These are phyloP conservation scores for Aspergillus saccharolyticus DNA, from an alignment of 495 filamentous ascomycete genomes.

Conservation along the genomic window DNA sequence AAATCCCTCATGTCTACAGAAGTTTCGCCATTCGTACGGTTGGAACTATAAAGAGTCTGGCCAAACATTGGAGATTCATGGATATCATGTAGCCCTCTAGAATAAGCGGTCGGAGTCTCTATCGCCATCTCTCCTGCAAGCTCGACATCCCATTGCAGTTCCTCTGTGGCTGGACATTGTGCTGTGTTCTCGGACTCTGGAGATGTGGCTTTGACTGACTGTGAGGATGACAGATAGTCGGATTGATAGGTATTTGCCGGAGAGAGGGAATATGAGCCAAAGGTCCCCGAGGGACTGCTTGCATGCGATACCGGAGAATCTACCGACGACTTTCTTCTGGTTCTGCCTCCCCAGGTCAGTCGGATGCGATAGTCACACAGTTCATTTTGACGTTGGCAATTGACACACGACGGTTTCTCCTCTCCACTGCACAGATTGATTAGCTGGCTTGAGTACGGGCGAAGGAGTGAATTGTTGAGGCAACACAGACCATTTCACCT, in stretches of 20 bases:
- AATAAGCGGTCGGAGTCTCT: conserved; percentile 19
- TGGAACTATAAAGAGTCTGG: conserved; percentile 17
- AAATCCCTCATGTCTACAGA: conserved; percentile 22
- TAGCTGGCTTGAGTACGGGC: conserved; percentile 2
- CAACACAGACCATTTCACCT: conserved; percentile 67
- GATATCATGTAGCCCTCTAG: conserved; percentile 26
- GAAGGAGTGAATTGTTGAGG: not conserved
- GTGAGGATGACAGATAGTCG: conserved; percentile 3
- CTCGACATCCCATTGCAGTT: conserved; percentile 15
- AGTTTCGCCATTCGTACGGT: conserved; percentile 15
- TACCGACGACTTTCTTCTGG: conserved; percentile 37
- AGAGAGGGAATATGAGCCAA: conserved; percentile 17
- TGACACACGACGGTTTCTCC: conserved; percentile 70
- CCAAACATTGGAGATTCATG: conserved; percentile 26
- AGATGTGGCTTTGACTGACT: conserved; percentile 6
- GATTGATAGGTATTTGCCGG: conserved; percentile 12
- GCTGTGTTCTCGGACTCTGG: conserved; percentile 3
- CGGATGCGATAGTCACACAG: conserved; percentile 81
- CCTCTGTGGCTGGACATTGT: conserved; percentile 8
- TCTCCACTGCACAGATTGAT: conserved; percentile 50
- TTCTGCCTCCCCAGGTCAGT: conserved; percentile 77
- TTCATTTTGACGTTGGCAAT: conserved; percentile 73
- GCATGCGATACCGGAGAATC: conserved; percentile 35
- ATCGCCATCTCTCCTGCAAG: conserved; percentile 14
- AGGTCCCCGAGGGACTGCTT: conserved; percentile 24